Base-by-base conservation (phyloP, 805 yeast genomes). In the Wickerhamomyces strasburgensis region DNA sequence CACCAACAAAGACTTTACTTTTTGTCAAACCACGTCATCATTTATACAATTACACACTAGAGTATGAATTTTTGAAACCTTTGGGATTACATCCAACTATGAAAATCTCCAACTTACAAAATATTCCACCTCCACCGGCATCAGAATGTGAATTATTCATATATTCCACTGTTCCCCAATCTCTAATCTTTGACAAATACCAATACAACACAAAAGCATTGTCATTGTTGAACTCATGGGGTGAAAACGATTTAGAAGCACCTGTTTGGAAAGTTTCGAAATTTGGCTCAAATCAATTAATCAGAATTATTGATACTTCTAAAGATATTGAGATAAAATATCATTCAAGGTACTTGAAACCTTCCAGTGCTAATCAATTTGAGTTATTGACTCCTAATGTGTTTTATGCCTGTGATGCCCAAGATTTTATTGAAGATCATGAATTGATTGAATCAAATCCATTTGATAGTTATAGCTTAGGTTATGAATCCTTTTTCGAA, bases 191-290 rank as follows among this genome's bases (percentile, higher is more conserved):
- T n/a, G 83, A 77, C 56, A 62, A 62, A 49, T 76, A 73, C 51
- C 80, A 78, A 51, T 64, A 73, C 17, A 54, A 64, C 23, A 61
- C 58, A 17, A 48, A 58, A n/a, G 35, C 19, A 16, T 39, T 40
- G 29, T 44, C 53, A n/a, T 58, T 73, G 13, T 25, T 69, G 2
- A 62, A 60, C 3, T 52, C 68, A 1, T 72, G 72, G 69, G 82
- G 82, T 3, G 75, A 72, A 35, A 59, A 66, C n/a, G 79, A 78
- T 48, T 56, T 77, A 17, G 84, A 77, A 46, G 64, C 67, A 24
- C 84, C 84, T 5, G 68, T 60, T 24, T 78, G 76, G 67, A 57
- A 58, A 19, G 61, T 62, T 6, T 40, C 47, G 3, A 48, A 60
- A 17, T 70, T 70, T 67, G 80, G 80, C 2, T 67, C 76, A 4